These are phyloP conservation scores for Coelastrella sp. DNA, from an alignment of 139 green algal species.

Conservation along the genomic window DNA sequence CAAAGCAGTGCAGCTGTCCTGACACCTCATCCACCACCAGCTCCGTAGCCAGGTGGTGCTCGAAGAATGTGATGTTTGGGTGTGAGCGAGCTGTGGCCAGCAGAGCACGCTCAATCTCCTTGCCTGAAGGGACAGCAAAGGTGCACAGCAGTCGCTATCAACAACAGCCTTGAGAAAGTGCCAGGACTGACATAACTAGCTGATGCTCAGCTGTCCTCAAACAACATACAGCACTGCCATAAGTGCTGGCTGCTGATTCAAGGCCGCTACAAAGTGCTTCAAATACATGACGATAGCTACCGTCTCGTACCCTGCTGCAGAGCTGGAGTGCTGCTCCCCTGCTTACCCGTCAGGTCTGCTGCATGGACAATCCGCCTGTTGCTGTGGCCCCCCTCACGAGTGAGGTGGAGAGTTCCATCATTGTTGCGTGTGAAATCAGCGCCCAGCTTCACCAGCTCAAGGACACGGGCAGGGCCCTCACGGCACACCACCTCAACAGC, in stretches of 20 bases:
- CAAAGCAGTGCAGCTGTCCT: slow-evolving; percentile 80
- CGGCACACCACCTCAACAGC: slow-evolving; percentile 94
- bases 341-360: slow-evolving; percentile 88
- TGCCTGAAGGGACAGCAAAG: slow-evolving; percentile 87
- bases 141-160: background rate
- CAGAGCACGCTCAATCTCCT: slow-evolving; percentile 95
- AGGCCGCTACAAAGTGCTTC: background rate
- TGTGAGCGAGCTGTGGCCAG: slow-evolving; percentile 71
- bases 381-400: slow-evolving; percentile 94
- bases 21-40: slow-evolving; percentile 55
- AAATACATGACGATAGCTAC: background rate
- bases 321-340: background rate
- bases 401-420: slow-evolving; percentile 92
- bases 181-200: background rate
- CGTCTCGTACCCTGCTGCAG: background rate
- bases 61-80: slow-evolving; percentile 87
- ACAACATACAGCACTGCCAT: background rate
- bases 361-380: slow-evolving; percentile 96
- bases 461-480: slow-evolving; percentile 90
- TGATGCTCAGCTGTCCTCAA: background rate
- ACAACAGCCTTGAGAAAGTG: too few relatives aligned
- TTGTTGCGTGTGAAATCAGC: slow-evolving; percentile 87
- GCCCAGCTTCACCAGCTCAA: slow-evolving; percentile 91
- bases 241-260: background rate
- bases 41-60: slow-evolving; percentile 79